Evolutionary conservation across 2,329 filamentous ascomycete species (phyloP), one percentile per base, ranked within the genome.

Genomic region (Leptodontidium sp.): DNA sequence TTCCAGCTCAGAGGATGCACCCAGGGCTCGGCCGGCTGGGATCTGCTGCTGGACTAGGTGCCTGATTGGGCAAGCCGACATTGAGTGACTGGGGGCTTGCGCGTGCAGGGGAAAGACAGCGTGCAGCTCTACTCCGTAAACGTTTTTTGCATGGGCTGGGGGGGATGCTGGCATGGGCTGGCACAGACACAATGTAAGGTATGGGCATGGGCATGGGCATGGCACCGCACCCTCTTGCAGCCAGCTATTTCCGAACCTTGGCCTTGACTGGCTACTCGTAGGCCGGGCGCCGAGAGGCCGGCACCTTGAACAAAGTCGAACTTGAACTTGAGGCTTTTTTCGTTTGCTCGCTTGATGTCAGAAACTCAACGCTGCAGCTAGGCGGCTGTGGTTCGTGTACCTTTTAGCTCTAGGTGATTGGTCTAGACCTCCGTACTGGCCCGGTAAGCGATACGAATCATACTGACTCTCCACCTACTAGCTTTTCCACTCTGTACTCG

Each of bases 61-160:
- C 38, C 21, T 43, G 57, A 59, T 43, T 59, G 57, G 57, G 38
- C 21, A 38, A 29, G 57, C 12, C 21, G 21, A 26, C n/a, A 45
- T 1, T 40, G 35, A 26, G 11, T 12, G 2, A 59, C 38, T 26
- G 35, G 57, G 57, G 35, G 38, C 57, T 59, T 45, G 57, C 57
- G 57, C 49, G 26, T 55, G 32, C 63, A 57, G 65, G 64, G 64
- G 65, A 68, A 61, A 45, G 47, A 21, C 4, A 12, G 49, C 58
- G 67, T 71, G 66, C 69, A 74, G 66, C 53, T 65, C 35, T 58
- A 21, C 21, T 21, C 21, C 21, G 21, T 21, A 58, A 73, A 73
- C 70, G 70, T 74, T 70, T 72, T 67, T 64, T 68, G 70, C 68
- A 68, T 70, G 65, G 65, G 32, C 55, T 40, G 35, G 55, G 35